A percentile compares a stretch with the other conserved stretches of the same genome.
These are phyloP conservation scores for Passalora sequoiae DNA, from an alignment of 2,329 filamentous ascomycete genomes.

Conservation along the genomic window DNA sequence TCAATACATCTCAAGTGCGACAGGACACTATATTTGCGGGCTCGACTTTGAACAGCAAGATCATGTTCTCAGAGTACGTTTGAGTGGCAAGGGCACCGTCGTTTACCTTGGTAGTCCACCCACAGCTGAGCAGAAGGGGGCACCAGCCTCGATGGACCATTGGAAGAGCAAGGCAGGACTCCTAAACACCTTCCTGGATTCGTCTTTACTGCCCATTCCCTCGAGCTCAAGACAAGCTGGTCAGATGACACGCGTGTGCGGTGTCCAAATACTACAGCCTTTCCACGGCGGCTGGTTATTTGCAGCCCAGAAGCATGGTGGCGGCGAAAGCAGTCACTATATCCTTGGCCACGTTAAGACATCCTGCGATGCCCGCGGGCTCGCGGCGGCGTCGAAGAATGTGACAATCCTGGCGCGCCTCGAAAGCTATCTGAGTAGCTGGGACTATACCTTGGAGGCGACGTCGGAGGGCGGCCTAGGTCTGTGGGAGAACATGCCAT, in stretches of 20 bases:
- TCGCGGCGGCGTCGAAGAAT: slow-evolving; percentile 21
- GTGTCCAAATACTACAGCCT: slow-evolving; percentile 29
- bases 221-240: slow-evolving; percentile 7
- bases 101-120: slow-evolving; percentile 33
- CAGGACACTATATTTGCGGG: slow-evolving; percentile 34
- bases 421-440: slow-evolving; percentile 30
- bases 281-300: slow-evolving; percentile 29
- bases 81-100: slow-evolving; percentile 33
- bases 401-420: slow-evolving; percentile 28
- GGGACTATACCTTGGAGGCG: slow-evolving; percentile 25
- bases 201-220: slow-evolving; percentile 20
- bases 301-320: slow-evolving; percentile 30
- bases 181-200: slow-evolving; percentile 31
- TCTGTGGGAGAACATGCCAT: slow-evolving; percentile 31
- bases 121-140: not conserved
- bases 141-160: slow-evolving; percentile 23
- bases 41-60: slow-evolving; percentile 33
- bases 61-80: slow-evolving; percentile 29
- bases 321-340: slow-evolving; percentile 28
- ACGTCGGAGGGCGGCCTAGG: slow-evolving; percentile 23
- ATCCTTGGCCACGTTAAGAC: slow-evolving; percentile 27
- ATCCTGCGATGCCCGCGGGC: slow-evolving; percentile 9
- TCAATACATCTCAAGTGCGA: slow-evolving; percentile 29
- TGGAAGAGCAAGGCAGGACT: slow-evolving; percentile 33
- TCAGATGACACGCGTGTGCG: slow-evolving; percentile 21